Percentiles rank a stretch among this genome's conserved stretches.
Evolutionary conservation across 2,329 filamentous ascomycete genomes (phyloP).

Genomic region (Exophiala sp.): DNA sequence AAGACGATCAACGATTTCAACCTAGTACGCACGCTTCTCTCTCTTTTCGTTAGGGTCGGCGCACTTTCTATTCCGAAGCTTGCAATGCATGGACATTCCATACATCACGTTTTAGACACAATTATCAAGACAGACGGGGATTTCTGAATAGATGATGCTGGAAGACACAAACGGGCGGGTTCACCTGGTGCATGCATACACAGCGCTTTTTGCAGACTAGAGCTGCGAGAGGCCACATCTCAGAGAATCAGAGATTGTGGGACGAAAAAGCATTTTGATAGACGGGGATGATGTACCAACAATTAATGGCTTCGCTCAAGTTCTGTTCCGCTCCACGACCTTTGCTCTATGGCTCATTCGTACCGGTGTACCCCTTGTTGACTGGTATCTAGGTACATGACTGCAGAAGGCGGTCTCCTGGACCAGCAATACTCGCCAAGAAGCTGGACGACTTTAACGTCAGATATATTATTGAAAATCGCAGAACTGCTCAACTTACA

Average conservation of each 20-base stretch:
- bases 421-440: too few relatives aligned
- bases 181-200: background rate
- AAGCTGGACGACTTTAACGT: too few relatives aligned
- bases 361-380: background rate
- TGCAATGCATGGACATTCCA: background rate
- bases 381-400: background rate
- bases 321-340: background rate
- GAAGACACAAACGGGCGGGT: background rate
- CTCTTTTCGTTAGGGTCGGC: too few relatives aligned
- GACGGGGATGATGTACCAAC: conserved; percentile 17
- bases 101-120: conserved; percentile 2
- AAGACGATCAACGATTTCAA: conserved; percentile 4
- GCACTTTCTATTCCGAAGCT: too few relatives aligned
- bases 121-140: conserved; percentile 1
- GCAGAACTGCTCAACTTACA: too few relatives aligned
- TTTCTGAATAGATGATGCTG: conserved; percentile 11
- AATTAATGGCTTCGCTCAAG: conserved; percentile 15
- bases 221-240: background rate
- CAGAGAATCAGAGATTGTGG: background rate
- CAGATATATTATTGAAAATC: too few relatives aligned
- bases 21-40: conserved; percentile 1
- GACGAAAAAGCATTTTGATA: conserved; percentile 11
- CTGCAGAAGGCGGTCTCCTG: too few relatives aligned
- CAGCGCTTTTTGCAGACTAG: conserved; percentile 12
- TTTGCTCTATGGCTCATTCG: background rate